Conservation (phyloP, 2,329 filamentous ascomycete genomes). For the Albifimbria verrucaria region DNA sequence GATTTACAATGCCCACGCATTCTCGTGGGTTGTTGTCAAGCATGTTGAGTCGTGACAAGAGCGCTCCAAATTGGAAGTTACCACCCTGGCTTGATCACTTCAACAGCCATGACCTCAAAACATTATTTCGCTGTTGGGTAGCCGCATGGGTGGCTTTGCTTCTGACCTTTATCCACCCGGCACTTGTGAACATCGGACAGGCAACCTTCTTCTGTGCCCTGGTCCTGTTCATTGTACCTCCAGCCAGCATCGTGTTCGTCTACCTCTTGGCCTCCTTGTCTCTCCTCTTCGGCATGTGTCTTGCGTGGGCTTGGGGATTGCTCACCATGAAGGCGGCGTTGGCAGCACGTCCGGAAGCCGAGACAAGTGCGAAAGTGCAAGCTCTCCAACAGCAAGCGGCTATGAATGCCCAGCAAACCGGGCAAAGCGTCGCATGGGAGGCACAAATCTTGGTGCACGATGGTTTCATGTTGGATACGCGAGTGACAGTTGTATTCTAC, state of each 20-base stretch:
- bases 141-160: slow-evolving; percentile 43
- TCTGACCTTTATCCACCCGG: slow-evolving; percentile 43
- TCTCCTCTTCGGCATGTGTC: slow-evolving; percentile 41
- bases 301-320: slow-evolving; percentile 48
- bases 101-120: slow-evolving; percentile 43
- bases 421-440: slow-evolving; percentile 18
- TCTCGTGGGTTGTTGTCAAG: no score
- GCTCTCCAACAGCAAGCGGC: slow-evolving; percentile 33
- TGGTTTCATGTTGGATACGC: slow-evolving; percentile 45
- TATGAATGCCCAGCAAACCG: slow-evolving; percentile 24
- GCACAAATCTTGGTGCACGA: slow-evolving; percentile 35
- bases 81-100: slow-evolving; percentile 40
- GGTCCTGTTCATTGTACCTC: slow-evolving; percentile 42
- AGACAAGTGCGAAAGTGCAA: slow-evolving; percentile 29
- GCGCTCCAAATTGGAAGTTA: slow-evolving; percentile 6
- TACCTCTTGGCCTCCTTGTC: slow-evolving; percentile 39
- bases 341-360: slow-evolving; percentile 35
- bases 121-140: slow-evolving; percentile 41
- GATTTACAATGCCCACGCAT: no score
- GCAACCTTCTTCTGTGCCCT: slow-evolving; percentile 42
- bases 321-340: slow-evolving; percentile 45
- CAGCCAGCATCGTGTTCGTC: slow-evolving; percentile 41
- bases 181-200: slow-evolving; percentile 35
- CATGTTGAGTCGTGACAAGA: no score
- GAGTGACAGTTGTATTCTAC: slow-evolving; percentile 35